Evolutionary conservation across 768 basidiomycete species (phyloP).

Genomic region (Lactarius vividus): DNA sequence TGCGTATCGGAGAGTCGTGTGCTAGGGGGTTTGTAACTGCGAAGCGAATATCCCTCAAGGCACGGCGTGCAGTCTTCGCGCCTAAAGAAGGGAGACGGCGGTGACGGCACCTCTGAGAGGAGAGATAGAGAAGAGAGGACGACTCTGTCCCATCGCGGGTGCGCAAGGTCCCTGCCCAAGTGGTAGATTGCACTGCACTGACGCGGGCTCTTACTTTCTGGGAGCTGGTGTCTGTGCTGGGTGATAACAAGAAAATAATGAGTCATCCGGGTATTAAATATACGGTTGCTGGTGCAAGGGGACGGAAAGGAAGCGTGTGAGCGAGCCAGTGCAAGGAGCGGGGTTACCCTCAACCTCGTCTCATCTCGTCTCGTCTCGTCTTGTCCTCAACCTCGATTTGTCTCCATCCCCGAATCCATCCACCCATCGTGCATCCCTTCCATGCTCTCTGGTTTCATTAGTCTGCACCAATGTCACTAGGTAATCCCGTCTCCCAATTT

Average conservation of each 20-base stretch:
- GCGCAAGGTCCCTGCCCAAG: constrained; percentile 11
- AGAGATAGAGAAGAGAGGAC: neutral
- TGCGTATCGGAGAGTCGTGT: neutral
- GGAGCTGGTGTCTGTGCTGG: neutral
- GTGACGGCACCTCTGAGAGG: neutral
- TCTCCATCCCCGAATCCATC: neutral
- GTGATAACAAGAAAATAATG: neutral
- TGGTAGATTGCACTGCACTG: no score
- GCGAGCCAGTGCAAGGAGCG: neutral
- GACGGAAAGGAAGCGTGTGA: neutral
- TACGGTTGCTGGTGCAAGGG: neutral
- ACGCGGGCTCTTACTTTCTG: neutral
- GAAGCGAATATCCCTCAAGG: neutral
- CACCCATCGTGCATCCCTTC: neutral
- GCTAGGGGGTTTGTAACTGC: neutral
- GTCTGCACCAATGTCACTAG: constrained; percentile 23
- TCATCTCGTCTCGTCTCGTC: neutral
- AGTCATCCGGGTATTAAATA: neutral
- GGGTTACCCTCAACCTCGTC: constrained; percentile 20
- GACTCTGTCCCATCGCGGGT: neutral
- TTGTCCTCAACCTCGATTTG: neutral
- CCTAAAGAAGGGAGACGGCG: neutral
- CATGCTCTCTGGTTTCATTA: constrained; percentile 12
- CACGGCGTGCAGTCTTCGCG: neutral
- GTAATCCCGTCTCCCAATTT: constrained; percentile 9